These are phyloP conservation scores for Antitrichia curtipendula DNA, from an alignment of 225 moss, liverwort and hornwort genomes.

Conservation along the genomic window DNA sequence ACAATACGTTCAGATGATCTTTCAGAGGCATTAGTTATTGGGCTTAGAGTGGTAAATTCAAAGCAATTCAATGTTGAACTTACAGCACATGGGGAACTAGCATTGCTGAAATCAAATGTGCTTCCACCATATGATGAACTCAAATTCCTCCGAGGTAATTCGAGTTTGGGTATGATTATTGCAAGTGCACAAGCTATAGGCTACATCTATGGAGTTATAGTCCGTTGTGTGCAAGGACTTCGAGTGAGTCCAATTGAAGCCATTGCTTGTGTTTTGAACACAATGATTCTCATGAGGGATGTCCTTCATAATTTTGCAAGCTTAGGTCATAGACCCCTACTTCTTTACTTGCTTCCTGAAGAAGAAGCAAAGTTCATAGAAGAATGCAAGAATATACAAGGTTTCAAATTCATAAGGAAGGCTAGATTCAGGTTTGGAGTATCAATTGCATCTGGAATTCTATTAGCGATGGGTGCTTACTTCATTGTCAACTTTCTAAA, in stretches of 20 bases:
- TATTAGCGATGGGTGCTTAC: neutral
- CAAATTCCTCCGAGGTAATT: neutral
- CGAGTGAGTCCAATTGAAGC: neutral
- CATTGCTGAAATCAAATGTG: neutral
- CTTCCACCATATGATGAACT: neutral
- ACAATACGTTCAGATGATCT: accelerated
- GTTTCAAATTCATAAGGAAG: accelerated
- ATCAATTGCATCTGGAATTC: neutral
- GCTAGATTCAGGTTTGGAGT: accelerated
- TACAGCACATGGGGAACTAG: accelerated
- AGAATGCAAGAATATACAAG: neutral
- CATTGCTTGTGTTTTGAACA: neutral
- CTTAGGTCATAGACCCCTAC: neutral
- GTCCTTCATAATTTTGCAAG: neutral
- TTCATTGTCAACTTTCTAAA: neutral
- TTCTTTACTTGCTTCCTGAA: neutral
- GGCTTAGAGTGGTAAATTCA: accelerated
- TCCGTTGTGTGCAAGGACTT: neutral
- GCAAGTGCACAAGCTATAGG: neutral
- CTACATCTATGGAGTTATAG: neutral
- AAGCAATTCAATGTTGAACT: neutral
- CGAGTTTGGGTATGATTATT: neutral
- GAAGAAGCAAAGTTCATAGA: neutral
- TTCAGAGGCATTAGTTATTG: neutral
- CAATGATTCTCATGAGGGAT: neutral